Conservation (phyloP, 305 asterid species). For the Solanum hybrid region DNA sequence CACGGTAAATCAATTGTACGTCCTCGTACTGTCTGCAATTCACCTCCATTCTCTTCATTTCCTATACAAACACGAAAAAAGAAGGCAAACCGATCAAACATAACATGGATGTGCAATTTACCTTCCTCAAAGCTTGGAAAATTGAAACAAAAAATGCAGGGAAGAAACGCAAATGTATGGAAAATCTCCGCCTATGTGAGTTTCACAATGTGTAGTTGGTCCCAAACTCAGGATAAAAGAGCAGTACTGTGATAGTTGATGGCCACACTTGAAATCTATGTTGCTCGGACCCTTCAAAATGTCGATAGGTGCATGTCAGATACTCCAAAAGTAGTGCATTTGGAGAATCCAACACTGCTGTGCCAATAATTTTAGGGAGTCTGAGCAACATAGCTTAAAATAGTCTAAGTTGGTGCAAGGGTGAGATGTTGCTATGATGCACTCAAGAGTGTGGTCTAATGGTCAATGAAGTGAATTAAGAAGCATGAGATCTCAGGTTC, state of each 20-base stretch:
- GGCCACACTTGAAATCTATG: neutral
- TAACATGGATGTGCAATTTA: neutral
- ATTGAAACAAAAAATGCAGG: neutral
- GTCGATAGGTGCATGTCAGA: neutral
- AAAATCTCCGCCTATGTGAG: neutral
- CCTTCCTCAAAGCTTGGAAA: neutral
- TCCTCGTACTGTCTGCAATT: constrained; percentile 37
- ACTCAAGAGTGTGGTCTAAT: neutral
- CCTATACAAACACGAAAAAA: constrained; percentile 27
- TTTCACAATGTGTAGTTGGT: neutral
- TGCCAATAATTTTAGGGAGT: no score
- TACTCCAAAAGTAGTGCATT: neutral
- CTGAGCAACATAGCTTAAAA: neutral
- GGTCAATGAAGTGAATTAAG: neutral
- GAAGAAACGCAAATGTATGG: neutral
- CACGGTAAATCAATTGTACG: constrained; percentile 63
- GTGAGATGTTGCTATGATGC: neutral
- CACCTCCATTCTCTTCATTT: constrained; percentile 52
- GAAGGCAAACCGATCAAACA: neutral
- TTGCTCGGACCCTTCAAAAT: neutral
- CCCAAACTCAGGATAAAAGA: neutral
- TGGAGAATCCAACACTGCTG: neutral
- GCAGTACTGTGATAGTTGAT: neutral
- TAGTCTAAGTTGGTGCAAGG: neutral
- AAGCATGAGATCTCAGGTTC: neutral